These are phyloP conservation scores for Sporobolomyces phaffii DNA, from an alignment of 768 basidiomycete genomes.

Conservation along the genomic window DNA sequence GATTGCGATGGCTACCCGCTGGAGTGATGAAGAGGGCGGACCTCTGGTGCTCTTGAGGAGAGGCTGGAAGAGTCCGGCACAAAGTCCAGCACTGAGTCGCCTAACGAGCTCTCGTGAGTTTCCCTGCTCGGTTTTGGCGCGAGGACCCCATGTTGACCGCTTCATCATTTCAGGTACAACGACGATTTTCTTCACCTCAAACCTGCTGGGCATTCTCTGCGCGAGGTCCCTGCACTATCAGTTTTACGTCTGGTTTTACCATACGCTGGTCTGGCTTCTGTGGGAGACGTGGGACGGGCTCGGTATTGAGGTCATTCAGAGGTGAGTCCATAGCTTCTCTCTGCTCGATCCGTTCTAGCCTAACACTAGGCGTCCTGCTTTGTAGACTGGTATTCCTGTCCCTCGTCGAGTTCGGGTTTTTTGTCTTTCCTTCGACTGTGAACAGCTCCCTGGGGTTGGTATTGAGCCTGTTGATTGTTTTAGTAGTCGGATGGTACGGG, in stretches of 20 bases:
- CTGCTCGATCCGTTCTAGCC: not conserved
- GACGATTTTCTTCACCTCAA: slow-evolving; percentile 80
- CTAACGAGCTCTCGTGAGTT: slow-evolving; percentile 63
- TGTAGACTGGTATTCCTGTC: slow-evolving; percentile 13
- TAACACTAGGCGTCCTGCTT: too few relatives aligned
- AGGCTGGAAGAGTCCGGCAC: slow-evolving; percentile 54
- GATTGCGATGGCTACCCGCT: slow-evolving; percentile 63
- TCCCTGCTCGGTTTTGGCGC: not conserved
- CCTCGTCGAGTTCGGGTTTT: slow-evolving; percentile 23
- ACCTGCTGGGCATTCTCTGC: slow-evolving; percentile 82
- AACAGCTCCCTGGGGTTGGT: slow-evolving; percentile 22
- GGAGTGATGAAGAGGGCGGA: slow-evolving; percentile 73
- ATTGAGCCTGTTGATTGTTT: slow-evolving; percentile 6
- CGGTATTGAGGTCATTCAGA: slow-evolving; percentile 17
- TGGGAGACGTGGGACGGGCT: slow-evolving; percentile 47
- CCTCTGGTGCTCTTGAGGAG: slow-evolving; percentile 55
- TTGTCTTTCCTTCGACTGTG: slow-evolving; percentile 15
- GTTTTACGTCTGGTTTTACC: slow-evolving; percentile 96
- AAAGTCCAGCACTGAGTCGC: slow-evolving; percentile 48
- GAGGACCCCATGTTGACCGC: not conserved
- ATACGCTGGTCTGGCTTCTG: slow-evolving; percentile 79
- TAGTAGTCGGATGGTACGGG: slow-evolving; percentile 18
- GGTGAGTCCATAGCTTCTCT: slow-evolving; percentile 1
- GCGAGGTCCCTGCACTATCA: slow-evolving; percentile 96
- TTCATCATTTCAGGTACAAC: slow-evolving; percentile 56